Percentiles rank a stretch among this genome's conserved stretches.
Conservation (phyloP, 2,329 filamentous ascomycete genomes). For the Botrytis pseudocinerea region DNA sequence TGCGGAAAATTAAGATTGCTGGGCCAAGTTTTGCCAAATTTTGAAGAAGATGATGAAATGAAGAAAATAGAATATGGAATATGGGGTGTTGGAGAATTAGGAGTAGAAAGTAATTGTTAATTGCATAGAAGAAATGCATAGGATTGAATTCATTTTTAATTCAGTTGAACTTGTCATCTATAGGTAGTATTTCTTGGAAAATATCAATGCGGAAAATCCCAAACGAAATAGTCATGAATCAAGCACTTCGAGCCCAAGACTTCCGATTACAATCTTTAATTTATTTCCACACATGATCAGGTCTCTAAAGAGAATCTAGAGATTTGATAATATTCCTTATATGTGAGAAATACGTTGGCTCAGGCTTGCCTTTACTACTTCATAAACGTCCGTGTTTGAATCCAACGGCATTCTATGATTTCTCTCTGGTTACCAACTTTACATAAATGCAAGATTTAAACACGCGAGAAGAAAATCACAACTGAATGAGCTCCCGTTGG, state of each 20-base stretch:
- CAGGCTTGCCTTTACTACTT: conserved; percentile 63
- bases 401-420: conserved; percentile 35
- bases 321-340: not conserved
- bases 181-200: not conserved
- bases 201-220: no score
- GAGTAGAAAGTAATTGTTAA: rapidly evolving
- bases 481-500: conserved; percentile 36
- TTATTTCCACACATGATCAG: not conserved
- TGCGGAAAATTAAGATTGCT: not conserved
- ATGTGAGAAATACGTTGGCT: conserved; percentile 44
- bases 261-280: not conserved
- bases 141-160: not conserved
- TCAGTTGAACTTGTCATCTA: not conserved
- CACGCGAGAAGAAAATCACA: conserved; percentile 22
- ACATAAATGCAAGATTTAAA: conserved; percentile 49
- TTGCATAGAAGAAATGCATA: not conserved
- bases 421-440: conserved; percentile 41
- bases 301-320: not conserved
- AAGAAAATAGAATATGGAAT: not conserved
- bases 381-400: conserved; percentile 34
- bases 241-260: not conserved
- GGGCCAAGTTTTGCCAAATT: not conserved
- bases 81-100: not conserved
- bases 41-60: not conserved
- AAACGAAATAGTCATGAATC: not conserved